These are phyloP conservation scores for Trichoderma atroviride DNA, from an alignment of 2,329 filamentous ascomycete species.

Conservation along the genomic window DNA sequence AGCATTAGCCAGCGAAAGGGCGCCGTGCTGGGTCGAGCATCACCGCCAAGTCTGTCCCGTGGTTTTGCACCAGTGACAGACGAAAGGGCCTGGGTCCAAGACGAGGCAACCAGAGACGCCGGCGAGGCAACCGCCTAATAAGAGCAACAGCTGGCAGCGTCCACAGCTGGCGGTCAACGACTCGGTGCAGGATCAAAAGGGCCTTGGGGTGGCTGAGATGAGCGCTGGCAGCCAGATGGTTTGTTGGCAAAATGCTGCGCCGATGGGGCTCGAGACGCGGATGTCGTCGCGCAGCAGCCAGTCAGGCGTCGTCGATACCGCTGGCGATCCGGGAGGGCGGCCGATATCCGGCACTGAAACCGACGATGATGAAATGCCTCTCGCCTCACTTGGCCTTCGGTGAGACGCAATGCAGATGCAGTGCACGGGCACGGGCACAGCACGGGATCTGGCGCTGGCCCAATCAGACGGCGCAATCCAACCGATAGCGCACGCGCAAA, in stretches of 20 bases:
- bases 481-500: neutral
- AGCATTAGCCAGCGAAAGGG: neutral
- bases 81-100: neutral
- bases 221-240: neutral
- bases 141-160: neutral
- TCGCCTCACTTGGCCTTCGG: constrained; percentile 14
- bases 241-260: neutral
- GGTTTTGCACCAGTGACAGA: neutral
- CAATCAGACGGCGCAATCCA: constrained; percentile 24
- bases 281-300: neutral
- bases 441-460: neutral
- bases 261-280: neutral
- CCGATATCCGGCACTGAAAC: neutral
- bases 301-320: neutral
- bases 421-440: constrained; percentile 1
- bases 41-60: neutral
- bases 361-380: constrained; percentile 13
- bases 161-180: neutral
- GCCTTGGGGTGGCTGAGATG: neutral
- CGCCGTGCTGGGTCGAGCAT: neutral
- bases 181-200: neutral
- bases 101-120: constrained; percentile 4
- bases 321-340: neutral
- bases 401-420: constrained; percentile 5
- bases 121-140: neutral